Conservation (phyloP, 495 filamentous ascomycete species). For the Penicillium pulvis region DNA sequence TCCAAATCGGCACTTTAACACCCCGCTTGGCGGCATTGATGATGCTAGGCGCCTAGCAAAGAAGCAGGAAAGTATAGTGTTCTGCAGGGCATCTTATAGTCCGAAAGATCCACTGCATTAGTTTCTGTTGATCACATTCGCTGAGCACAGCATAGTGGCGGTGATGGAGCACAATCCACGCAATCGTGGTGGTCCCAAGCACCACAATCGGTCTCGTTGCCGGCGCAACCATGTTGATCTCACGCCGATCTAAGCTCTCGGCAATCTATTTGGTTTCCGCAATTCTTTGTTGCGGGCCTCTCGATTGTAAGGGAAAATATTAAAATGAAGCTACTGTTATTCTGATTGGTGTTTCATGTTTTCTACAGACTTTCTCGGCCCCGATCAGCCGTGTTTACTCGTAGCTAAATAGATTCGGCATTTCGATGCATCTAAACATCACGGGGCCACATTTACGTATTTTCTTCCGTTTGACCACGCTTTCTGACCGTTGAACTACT, state of each 20-base stretch:
- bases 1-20: neutral
- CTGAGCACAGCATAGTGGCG: neutral
- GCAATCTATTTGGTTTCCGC: conserved; percentile 20
- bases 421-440: conserved; percentile 2
- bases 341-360: neutral
- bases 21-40: neutral
- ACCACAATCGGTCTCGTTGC: conserved; percentile 10
- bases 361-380: conserved; percentile 1
- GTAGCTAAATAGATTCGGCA: neutral
- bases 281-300: conserved; percentile 18
- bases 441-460: neutral
- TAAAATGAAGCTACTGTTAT: neutral
- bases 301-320: conserved; percentile 2
- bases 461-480: neutral
- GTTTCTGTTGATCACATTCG: neutral
- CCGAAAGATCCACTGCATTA: neutral
- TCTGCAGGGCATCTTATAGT: neutral
- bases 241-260: conserved; percentile 15
- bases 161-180: neutral
- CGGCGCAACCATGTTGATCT: conserved; percentile 19
- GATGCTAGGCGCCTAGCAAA: neutral
- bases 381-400: conserved; percentile 14
- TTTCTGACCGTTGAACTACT: neutral
- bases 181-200: neutral
- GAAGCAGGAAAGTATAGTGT: neutral